Conservation (phyloP, 352 stramenopile genomes). For the Phytophthora citrophthora region DNA sequence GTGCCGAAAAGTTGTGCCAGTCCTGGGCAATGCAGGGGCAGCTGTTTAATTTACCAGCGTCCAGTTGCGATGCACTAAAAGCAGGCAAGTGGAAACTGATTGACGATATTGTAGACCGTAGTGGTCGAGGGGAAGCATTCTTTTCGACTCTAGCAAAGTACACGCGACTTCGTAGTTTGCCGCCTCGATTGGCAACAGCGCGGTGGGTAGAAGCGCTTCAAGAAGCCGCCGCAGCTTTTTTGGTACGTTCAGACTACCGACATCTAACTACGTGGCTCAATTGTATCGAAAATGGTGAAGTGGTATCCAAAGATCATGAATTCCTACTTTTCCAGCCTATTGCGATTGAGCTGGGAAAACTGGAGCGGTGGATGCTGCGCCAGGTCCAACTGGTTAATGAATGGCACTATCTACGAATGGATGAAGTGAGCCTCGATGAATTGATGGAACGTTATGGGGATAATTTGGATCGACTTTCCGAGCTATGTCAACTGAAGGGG, state of each 20-base stretch:
- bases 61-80: constrained; percentile 23
- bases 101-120: constrained; percentile 30
- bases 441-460: constrained; percentile 61
- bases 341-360: constrained; percentile 40
- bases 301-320: constrained; percentile 11
- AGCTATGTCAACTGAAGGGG: constrained; percentile 58
- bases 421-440: constrained; percentile 47
- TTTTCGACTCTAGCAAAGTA: constrained; percentile 29
- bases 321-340: constrained; percentile 34
- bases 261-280: constrained; percentile 15
- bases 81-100: constrained; percentile 26
- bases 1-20: constrained; percentile 39
- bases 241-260: constrained; percentile 23
- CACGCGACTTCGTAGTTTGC: constrained; percentile 26
- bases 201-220: constrained; percentile 32
- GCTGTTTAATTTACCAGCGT: constrained; percentile 32
- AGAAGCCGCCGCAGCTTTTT: constrained; percentile 30
- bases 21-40: constrained; percentile 31
- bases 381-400: constrained; percentile 73
- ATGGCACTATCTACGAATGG: constrained; percentile 56
- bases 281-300: background rate
- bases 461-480: constrained; percentile 52
- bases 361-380: constrained; percentile 73
- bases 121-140: constrained; percentile 21
- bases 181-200: constrained; percentile 16